A percentile compares a stretch with the other conserved stretches of the same genome.
These are phyloP conservation scores for Spongiforma sp. DNA, from an alignment of 1,284 basidiomycete genomes.

Conservation along the genomic window DNA sequence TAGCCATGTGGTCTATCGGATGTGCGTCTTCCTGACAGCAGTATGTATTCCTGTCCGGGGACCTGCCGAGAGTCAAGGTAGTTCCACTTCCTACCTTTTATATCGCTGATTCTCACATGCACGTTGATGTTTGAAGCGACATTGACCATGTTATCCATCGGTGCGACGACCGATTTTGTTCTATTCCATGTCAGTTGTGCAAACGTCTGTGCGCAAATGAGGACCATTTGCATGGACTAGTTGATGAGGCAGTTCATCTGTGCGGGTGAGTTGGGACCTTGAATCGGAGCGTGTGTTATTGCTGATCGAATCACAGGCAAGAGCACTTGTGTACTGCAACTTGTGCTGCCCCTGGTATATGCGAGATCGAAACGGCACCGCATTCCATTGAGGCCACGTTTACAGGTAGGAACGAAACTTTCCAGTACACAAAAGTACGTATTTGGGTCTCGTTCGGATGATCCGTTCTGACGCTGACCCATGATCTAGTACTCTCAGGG, in stretches of 20 bases:
- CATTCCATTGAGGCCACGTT: slow-evolving; percentile 64
- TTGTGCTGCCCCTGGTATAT: slow-evolving; percentile 54
- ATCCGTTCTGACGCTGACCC: background rate
- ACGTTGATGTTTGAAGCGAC: slow-evolving; percentile 37
- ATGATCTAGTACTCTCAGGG: slow-evolving; percentile 33
- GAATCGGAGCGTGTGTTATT: background rate
- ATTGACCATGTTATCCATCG: slow-evolving; percentile 51
- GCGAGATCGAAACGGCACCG: slow-evolving; percentile 61
- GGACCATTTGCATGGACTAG: slow-evolving; percentile 60
- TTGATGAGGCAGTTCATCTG: slow-evolving; percentile 49
- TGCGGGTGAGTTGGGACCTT: slow-evolving; percentile 54
- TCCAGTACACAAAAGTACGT: slow-evolving; percentile 54
- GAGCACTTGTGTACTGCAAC: slow-evolving; percentile 50
- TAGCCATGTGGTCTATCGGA: slow-evolving; percentile 53
- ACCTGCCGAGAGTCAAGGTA: slow-evolving; percentile 52
- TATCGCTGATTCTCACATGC: background rate
- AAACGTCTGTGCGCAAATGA: slow-evolving; percentile 52
- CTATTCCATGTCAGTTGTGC: slow-evolving; percentile 58
- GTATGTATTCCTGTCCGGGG: slow-evolving; percentile 46
- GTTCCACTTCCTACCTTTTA: too few species aligned
- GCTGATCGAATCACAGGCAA: slow-evolving; percentile 42
- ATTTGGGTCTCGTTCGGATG: background rate
- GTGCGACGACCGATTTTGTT: slow-evolving; percentile 58
- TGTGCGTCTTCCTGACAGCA: slow-evolving; percentile 39
- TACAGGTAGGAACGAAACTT: slow-evolving; percentile 49